phyloP scores from a whole-genome alignment of 1,284 basidiomycete genomes.

The Ganoderma multipileum region DNA sequence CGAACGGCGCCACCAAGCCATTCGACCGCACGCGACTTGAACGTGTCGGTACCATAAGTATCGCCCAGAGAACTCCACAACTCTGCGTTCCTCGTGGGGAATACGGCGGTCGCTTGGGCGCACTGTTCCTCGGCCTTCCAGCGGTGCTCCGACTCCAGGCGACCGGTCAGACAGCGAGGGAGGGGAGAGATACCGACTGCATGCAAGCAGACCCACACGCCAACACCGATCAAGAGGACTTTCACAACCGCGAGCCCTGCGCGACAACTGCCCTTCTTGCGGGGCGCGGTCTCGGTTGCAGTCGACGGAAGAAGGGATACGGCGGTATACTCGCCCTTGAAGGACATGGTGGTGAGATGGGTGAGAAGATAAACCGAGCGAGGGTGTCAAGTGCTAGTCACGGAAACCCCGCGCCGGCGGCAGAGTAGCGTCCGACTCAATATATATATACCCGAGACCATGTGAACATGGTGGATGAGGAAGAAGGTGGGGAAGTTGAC shows the following conservation, averaged over 20 bases:
- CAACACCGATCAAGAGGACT: constrained; percentile 20
- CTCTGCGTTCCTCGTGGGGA: constrained; percentile 49
- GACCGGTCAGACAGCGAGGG: constrained; percentile 12
- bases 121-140: constrained; percentile 41
- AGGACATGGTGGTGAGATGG: constrained; percentile 27
- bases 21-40: constrained; percentile 53
- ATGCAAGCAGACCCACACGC: constrained; percentile 20
- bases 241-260: constrained; percentile 18
- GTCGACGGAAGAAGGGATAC: constrained; percentile 19
- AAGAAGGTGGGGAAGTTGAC: not conserved
- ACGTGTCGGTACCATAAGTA: constrained; percentile 49
- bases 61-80: constrained; percentile 51
- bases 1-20: constrained; percentile 60
- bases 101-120: constrained; percentile 52
- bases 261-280: constrained; percentile 14
- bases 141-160: not conserved
- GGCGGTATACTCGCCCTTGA: constrained; percentile 23
- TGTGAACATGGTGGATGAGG: constrained; percentile 6
- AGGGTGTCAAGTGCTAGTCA: constrained; percentile 6
- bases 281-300: constrained; percentile 13
- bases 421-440: not conserved
- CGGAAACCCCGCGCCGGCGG: constrained; percentile 3
- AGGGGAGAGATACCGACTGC: constrained; percentile 16
- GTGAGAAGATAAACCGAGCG: constrained; percentile 14
- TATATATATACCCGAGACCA: constrained; percentile 14